Conservation (phyloP, 345 rosid species). For the Eutrema japonicum region DNA sequence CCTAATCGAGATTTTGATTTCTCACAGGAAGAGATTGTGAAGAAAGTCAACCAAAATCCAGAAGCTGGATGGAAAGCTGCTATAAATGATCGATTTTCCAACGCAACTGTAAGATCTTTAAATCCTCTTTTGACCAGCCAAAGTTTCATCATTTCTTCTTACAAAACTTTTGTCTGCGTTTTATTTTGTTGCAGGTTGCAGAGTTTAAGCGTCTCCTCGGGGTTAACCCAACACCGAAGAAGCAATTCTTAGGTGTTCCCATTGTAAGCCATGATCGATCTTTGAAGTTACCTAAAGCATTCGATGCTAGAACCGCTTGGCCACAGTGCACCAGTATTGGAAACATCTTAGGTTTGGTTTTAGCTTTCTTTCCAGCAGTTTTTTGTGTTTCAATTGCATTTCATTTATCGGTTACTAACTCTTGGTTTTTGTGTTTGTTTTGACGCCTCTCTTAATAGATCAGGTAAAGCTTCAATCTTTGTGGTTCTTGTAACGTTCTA, state of each 20-base stretch:
- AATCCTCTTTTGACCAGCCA: conserved; percentile 9
- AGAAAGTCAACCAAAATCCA: conserved; percentile 70
- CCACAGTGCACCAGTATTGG: conserved; percentile 77
- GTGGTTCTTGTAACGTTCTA: background rate
- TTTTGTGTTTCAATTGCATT: conserved; percentile 20
- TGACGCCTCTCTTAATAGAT: conserved; percentile 51
- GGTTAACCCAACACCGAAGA: conserved; percentile 66
- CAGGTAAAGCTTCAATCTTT: conserved; percentile 62
- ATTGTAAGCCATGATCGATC: conserved; percentile 65
- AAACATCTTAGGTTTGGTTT: conserved; percentile 75
- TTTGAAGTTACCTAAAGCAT: conserved; percentile 62
- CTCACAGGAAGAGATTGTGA: conserved; percentile 72
- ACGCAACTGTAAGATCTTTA: conserved; percentile 58
- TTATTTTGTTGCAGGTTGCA: conserved; percentile 57
- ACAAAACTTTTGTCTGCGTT: background rate
- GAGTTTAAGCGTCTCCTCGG: conserved; percentile 87
- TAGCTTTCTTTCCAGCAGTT: background rate
- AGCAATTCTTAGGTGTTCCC: conserved; percentile 65
- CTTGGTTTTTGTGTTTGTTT: conserved; percentile 27
- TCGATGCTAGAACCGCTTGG: conserved; percentile 92
- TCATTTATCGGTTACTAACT: conserved; percentile 45
- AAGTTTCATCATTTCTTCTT: background rate
- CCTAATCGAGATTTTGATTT: conserved; percentile 16
- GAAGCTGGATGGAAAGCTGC: conserved; percentile 92
- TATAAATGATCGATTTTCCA: conserved; percentile 66